A percentile compares a stretch with the other conserved stretches of the same genome.
Conservation (phyloP, 2,329 filamentous ascomycete species). For the Penicillium glabrum region DNA sequence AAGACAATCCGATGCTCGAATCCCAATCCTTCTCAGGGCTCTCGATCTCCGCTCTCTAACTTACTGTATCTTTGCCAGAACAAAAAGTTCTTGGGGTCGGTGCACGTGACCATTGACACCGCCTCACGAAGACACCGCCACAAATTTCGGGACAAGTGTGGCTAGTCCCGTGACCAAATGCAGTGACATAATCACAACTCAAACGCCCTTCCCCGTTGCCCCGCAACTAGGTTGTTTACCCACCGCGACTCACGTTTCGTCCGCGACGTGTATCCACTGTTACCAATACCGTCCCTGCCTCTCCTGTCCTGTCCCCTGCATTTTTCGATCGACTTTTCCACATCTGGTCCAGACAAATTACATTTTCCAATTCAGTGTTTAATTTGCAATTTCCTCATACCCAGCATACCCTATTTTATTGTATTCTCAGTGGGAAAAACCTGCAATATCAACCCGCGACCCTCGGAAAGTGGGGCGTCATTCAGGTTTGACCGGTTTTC, state of each 20-base stretch:
- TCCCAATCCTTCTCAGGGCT: slow-evolving; percentile 1
- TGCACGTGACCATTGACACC: slow-evolving; percentile 15
- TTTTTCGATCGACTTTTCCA: slow-evolving; percentile 22
- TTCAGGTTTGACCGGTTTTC: slow-evolving; percentile 34
- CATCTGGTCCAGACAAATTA: slow-evolving; percentile 5
- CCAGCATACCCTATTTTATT: slow-evolving; percentile 1
- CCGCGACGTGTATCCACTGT: slow-evolving; percentile 22
- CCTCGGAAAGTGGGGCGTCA: slow-evolving; percentile 39
- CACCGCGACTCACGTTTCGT: slow-evolving; percentile 18
- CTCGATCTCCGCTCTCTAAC: background rate
- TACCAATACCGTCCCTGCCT: slow-evolving; percentile 20
- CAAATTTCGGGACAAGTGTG: background rate
- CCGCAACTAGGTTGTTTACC: slow-evolving; percentile 34
- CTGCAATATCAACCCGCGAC: slow-evolving; percentile 27
- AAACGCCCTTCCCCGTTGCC: slow-evolving; percentile 48
- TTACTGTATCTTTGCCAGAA: background rate
- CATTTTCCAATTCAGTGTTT: slow-evolving; percentile 9
- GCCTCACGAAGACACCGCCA: slow-evolving; percentile 1
- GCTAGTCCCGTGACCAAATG: background rate
- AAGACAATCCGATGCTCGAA: background rate
- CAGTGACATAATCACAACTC: background rate
- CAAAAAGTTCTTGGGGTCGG: slow-evolving; percentile 22
- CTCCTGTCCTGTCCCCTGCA: slow-evolving; percentile 18
- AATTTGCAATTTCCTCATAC: slow-evolving; percentile 7
- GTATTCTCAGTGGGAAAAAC: background rate